phyloP scores from a whole-genome alignment of 2,329 filamentous ascomycete species.

The Leptographium lundbergii region DNA sequence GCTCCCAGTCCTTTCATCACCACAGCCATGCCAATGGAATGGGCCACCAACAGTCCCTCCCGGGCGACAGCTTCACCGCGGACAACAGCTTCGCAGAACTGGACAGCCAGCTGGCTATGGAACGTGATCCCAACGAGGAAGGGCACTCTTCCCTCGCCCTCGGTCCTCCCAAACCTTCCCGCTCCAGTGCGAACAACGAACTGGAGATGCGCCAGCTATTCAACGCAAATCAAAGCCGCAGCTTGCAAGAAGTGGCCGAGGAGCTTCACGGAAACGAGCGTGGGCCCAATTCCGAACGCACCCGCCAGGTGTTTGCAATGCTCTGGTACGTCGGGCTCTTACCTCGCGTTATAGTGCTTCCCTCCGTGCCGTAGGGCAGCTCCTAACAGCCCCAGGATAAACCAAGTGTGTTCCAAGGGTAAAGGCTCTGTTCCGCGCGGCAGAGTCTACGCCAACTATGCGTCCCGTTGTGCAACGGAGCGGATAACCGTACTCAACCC shows the following conservation, averaged over 20 bases:
- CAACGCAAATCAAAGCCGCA: conserved; percentile 52
- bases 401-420: conserved; percentile 57
- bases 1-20: conserved; percentile 30
- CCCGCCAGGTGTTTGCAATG: conserved; percentile 80
- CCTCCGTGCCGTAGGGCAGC: not conserved
- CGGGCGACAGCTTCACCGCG: conserved; percentile 37
- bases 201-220: conserved; percentile 69
- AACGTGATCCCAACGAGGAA: conserved; percentile 47
- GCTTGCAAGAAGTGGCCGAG: conserved; percentile 56
- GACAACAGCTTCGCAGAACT: conserved; percentile 43
- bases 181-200: conserved; percentile 68
- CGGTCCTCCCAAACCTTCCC: conserved; percentile 41
- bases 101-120: conserved; percentile 46
- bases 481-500: conserved; percentile 92
- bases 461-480: conserved; percentile 81
- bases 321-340: conserved; percentile 52
- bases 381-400: conserved; percentile 42
- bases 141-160: conserved; percentile 35
- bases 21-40: conserved; percentile 17
- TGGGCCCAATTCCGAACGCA: conserved; percentile 69
- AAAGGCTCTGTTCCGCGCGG: conserved; percentile 84
- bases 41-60: conserved; percentile 40
- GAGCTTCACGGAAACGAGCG: conserved; percentile 70
- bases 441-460: conserved; percentile 90
- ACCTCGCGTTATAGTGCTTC: not conserved